Conservation (phyloP, 768 basidiomycete species). For the Collybia sordida region DNA sequence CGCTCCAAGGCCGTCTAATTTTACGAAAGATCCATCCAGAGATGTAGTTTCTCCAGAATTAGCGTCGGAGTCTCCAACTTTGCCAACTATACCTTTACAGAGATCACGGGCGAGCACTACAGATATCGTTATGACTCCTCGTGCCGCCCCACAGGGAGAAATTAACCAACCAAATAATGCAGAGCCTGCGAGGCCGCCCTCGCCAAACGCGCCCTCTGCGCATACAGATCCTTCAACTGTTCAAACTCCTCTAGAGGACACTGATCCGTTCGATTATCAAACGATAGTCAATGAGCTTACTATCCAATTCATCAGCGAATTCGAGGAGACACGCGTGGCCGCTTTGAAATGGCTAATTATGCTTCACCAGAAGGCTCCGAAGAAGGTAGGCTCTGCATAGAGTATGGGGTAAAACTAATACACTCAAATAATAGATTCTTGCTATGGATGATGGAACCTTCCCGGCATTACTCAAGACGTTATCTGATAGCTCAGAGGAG, state of each 20-base stretch:
- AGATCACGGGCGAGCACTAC: conserved; percentile 26
- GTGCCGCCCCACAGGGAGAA: conserved; percentile 32
- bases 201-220: conserved; percentile 48
- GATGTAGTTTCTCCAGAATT: conserved; percentile 52
- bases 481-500: conserved; percentile 97
- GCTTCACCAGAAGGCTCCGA: conserved; percentile 97
- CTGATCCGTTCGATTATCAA: conserved; percentile 87
- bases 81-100: conserved; percentile 18
- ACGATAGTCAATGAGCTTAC: conserved; percentile 91
- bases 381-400: conserved; percentile 57
- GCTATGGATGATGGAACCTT: conserved; percentile 98
- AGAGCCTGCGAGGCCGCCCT: conserved; percentile 59
- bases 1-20: conserved; percentile 50
- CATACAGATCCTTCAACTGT: conserved; percentile 36
- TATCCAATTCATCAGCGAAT: conserved; percentile 92
- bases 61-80: conserved; percentile 25
- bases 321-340: conserved; percentile 93
- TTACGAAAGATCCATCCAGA: conserved; percentile 39
- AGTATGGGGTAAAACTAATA: not conserved
- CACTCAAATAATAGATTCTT: conserved; percentile 60
- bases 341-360: conserved; percentile 98
- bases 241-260: conserved; percentile 42
- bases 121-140: conserved; percentile 40
- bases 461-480: conserved; percentile 89
- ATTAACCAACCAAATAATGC: conserved; percentile 20